Conservation (phyloP, 2,329 filamentous ascomycete genomes). For the Colletotrichum falcatum region DNA sequence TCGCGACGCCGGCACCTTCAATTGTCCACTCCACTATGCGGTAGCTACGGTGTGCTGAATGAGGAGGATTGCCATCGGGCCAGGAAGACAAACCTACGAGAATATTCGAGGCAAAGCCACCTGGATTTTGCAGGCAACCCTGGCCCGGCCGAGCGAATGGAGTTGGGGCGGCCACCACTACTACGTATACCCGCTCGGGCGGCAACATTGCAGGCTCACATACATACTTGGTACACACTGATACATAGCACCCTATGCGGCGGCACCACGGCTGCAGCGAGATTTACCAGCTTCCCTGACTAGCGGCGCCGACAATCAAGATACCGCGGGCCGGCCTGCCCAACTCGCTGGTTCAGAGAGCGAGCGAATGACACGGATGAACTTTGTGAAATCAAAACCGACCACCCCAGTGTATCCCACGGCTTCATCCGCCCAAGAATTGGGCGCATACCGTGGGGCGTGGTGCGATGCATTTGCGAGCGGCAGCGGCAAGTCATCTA, state of each 20-base stretch:
- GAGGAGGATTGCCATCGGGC: background rate
- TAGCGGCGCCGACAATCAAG: conserved; percentile 2
- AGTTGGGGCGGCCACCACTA: conserved; percentile 4
- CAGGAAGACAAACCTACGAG: conserved; percentile 8
- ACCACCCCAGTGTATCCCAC: background rate
- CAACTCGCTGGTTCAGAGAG: background rate
- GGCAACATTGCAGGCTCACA: conserved; percentile 2
- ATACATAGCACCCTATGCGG: background rate
- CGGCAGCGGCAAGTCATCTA: conserved; percentile 17
- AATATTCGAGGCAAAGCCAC: conserved; percentile 30
- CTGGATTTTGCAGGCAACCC: conserved; percentile 37
- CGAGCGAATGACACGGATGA: background rate
- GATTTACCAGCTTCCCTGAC: conserved; percentile 15
- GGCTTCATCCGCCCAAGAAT: conserved; percentile 1
- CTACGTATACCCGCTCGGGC: conserved; percentile 2
- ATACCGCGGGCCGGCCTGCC: background rate
- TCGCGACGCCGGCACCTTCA: conserved; percentile 30
- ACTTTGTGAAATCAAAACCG: background rate
- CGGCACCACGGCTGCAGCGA: conserved; percentile 19
- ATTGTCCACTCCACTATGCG: conserved; percentile 7
- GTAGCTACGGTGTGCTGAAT: background rate
- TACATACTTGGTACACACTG: no score
- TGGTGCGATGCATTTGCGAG: conserved; percentile 3
- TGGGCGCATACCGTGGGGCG: conserved; percentile 37
- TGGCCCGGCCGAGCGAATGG: conserved; percentile 26